These are phyloP conservation scores for Phoma herbarum DNA, from an alignment of 2,329 filamentous ascomycete species.

Conservation along the genomic window DNA sequence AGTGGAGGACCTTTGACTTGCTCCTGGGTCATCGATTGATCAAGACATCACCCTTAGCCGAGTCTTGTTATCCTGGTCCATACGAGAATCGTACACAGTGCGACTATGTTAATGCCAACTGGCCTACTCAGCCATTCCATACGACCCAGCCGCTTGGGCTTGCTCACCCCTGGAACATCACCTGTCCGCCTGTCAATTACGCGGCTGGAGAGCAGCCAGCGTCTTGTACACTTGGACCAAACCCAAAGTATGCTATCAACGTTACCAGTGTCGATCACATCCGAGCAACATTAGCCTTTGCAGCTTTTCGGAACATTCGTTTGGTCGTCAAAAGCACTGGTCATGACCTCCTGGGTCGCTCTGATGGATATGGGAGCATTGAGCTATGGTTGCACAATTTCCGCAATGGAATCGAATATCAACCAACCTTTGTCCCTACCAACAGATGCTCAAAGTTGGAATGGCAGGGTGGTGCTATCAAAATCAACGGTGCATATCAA, in stretches of 20 bases:
- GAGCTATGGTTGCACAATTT: slow-evolving; percentile 41
- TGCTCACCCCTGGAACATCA: slow-evolving; percentile 5
- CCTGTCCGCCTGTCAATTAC: slow-evolving; percentile 2
- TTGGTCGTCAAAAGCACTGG: slow-evolving; percentile 41
- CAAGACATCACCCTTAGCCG: neutral
- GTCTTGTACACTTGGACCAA: slow-evolving; percentile 2
- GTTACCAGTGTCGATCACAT: neutral
- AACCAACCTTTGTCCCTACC: neutral
- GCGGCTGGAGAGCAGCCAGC: neutral
- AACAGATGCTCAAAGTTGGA: neutral
- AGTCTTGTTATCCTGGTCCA: slow-evolving; percentile 4
- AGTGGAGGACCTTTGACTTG: neutral
- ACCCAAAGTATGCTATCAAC: slow-evolving; percentile 6
- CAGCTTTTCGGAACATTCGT: slow-evolving; percentile 28
- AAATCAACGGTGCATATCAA: slow-evolving; percentile 2
- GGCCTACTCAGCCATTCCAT: slow-evolving; percentile 1
- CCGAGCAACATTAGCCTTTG: neutral
- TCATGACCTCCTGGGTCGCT: slow-evolving; percentile 36
- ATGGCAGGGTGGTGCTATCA: slow-evolving; percentile 2
- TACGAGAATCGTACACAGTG: neutral
- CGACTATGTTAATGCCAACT: neutral
- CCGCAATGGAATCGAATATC: slow-evolving; percentile 26
- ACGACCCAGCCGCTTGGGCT: slow-evolving; percentile 1
- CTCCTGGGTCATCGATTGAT: neutral
- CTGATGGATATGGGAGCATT: slow-evolving; percentile 29